Conservation (phyloP, 2,329 filamentous ascomycete species). For the Colletotrichum sp. region DNA sequence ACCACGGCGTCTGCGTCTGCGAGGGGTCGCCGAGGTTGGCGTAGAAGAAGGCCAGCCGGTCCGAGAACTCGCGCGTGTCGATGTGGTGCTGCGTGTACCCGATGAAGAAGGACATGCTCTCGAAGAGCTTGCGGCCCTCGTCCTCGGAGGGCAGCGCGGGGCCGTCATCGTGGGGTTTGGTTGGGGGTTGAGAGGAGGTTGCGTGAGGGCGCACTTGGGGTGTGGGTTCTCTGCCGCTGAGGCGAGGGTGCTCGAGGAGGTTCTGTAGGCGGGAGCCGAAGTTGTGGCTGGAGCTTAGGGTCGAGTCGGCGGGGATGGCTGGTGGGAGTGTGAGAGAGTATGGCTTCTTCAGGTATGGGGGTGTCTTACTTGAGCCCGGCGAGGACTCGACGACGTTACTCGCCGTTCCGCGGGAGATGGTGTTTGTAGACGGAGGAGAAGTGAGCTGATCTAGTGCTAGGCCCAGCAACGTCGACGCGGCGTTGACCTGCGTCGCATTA, state of each 20-base stretch:
- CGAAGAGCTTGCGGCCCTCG: constrained; percentile 22
- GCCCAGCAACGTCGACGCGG: neutral
- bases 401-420: neutral
- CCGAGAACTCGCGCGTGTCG: constrained; percentile 25
- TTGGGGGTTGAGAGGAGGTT: neutral
- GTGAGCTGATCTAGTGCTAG: neutral
- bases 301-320: constrained; percentile 22
- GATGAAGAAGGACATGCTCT: constrained; percentile 26
- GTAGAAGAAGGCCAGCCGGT: constrained; percentile 15
- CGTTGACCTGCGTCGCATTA: constrained; percentile 13
- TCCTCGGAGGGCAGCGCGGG: constrained; percentile 17
- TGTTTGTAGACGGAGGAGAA: neutral
- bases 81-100: constrained; percentile 28
- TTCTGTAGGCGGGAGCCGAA: constrained; percentile 24
- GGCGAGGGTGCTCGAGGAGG: constrained; percentile 19
- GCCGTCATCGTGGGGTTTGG: neutral
- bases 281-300: constrained; percentile 21
- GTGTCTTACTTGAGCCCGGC: neutral
- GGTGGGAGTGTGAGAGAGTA: neutral
- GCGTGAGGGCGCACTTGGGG: neutral
- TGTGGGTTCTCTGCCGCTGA: neutral
- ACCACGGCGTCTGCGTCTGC: constrained; percentile 5
- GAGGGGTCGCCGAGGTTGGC: neutral
- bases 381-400: neutral
- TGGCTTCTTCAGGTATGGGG: neutral